phyloP scores from a whole-genome alignment of 345 rosid species.

The Boechera stricta region DNA sequence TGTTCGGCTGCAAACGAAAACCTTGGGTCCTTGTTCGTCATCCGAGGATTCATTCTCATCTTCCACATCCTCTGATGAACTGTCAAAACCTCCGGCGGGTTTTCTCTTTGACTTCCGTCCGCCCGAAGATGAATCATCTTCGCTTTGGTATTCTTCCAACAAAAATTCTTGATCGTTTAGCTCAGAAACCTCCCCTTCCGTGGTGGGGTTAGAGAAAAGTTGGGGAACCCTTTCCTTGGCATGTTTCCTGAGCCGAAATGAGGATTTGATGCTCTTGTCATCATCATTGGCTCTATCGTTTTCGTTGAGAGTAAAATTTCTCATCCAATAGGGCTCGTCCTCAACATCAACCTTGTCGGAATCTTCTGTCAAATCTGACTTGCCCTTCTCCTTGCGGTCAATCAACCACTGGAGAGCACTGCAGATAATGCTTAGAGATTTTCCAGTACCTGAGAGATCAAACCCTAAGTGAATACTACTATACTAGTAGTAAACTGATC shows the following conservation, averaged over 20 bases:
- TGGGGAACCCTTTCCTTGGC: slow-evolving; percentile 44
- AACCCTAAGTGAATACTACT: not conserved
- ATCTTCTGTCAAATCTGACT: slow-evolving; percentile 37
- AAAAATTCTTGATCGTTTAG: slow-evolving; percentile 63
- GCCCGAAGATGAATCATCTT: slow-evolving; percentile 58
- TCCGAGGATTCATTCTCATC: slow-evolving; percentile 51
- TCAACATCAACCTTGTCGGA: slow-evolving; percentile 31
- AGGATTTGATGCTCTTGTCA: slow-evolving; percentile 44
- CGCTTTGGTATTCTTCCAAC: slow-evolving; percentile 86
- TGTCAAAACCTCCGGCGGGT: slow-evolving; percentile 42
- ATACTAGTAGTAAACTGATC: too few species aligned
- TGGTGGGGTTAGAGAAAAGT: slow-evolving; percentile 19
- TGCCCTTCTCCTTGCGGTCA: slow-evolving; percentile 59
- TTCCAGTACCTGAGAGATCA: slow-evolving; percentile 76
- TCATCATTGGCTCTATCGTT: not conserved
- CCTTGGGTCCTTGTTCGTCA: slow-evolving; percentile 53
- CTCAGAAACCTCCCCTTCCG: slow-evolving; percentile 42
- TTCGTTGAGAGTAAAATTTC: slow-evolving; percentile 53
- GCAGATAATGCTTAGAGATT: slow-evolving; percentile 88
- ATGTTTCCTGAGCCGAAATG: slow-evolving; percentile 37
- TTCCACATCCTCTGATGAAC: slow-evolving; percentile 75
- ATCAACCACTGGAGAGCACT: slow-evolving; percentile 82
- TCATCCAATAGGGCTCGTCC: slow-evolving; percentile 92
- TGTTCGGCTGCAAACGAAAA: slow-evolving; percentile 91
- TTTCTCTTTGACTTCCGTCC: slow-evolving; percentile 60